Evolutionary conservation across 164 flowering plant genomes (phyloP).

Genomic region (Amborella trichopoda): DNA sequence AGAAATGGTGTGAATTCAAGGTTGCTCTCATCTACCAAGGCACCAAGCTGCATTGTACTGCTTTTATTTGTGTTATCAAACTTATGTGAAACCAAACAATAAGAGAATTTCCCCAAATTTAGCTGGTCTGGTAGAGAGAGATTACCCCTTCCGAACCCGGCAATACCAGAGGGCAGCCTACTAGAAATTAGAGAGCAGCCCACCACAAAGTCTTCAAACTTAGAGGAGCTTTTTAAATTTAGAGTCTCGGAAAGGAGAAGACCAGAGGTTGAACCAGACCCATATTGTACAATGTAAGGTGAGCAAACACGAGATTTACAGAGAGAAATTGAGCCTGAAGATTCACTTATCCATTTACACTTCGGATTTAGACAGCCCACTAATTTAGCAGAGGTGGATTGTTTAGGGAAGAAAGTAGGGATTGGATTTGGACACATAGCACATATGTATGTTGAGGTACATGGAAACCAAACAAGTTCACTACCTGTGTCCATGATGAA

Average conservation of each 20-base stretch:
- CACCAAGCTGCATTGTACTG: no score
- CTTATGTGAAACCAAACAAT: constrained; percentile 54
- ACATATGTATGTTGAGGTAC: constrained; percentile 39
- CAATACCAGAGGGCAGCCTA: constrained; percentile 39
- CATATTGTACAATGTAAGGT: constrained; percentile 35
- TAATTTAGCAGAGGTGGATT: constrained; percentile 32
- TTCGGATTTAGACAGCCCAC: constrained; percentile 47
- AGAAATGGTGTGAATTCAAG: constrained; percentile 50
- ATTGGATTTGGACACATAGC: constrained; percentile 23
- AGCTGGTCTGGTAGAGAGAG: constrained; percentile 44
- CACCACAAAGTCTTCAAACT: constrained; percentile 23
- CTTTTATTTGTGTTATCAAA: constrained; percentile 37
- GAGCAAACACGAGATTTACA: constrained; percentile 45
- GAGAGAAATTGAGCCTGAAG: constrained; percentile 3
- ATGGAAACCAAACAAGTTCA: constrained; percentile 52
- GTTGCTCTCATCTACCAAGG: no score
- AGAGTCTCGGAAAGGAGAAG: constrained; percentile 35
- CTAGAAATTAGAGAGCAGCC: constrained; percentile 52
- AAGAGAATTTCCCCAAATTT: constrained; percentile 32
- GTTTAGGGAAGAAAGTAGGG: constrained; percentile 32
- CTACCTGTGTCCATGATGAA: constrained; percentile 52
- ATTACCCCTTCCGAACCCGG: constrained; percentile 51
- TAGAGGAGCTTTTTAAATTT: constrained; percentile 9
- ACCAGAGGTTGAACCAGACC: constrained; percentile 43
- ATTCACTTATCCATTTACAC: constrained; percentile 45